Conservation (phyloP, 2,329 filamentous ascomycete species). For the Pyrenophora seminiperda region DNA sequence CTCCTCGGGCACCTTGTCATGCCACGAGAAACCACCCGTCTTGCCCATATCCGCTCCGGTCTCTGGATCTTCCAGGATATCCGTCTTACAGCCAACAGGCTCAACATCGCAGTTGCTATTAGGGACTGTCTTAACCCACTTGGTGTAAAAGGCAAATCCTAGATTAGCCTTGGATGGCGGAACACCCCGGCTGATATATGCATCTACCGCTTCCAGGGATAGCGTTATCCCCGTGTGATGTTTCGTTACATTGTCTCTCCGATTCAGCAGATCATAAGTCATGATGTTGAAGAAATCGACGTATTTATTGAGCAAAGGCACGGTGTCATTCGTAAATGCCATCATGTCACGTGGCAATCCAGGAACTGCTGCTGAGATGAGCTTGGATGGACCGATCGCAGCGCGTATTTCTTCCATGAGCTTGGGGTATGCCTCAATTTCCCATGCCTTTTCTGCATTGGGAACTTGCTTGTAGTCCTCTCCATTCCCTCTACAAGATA, state of each 20-base stretch:
- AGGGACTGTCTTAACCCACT: slow-evolving; percentile 64
- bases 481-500: slow-evolving; percentile 60
- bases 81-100: slow-evolving; percentile 65
- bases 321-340: slow-evolving; percentile 57
- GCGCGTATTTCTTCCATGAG: slow-evolving; percentile 66
- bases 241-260: slow-evolving; percentile 65
- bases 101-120: slow-evolving; percentile 52
- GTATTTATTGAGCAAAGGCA: slow-evolving; percentile 8
- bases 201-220: slow-evolving; percentile 62
- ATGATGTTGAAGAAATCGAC: slow-evolving; percentile 66
- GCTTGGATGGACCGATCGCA: slow-evolving; percentile 61
- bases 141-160: slow-evolving; percentile 71
- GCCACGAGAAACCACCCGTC: slow-evolving; percentile 61
- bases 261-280: slow-evolving; percentile 74
- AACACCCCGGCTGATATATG: slow-evolving; percentile 64
- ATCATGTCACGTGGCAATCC: slow-evolving; percentile 69
- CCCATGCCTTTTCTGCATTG: slow-evolving; percentile 63
- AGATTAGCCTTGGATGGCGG: slow-evolving; percentile 62
- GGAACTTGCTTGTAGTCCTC: slow-evolving; percentile 67
- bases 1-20: slow-evolving; percentile 44
- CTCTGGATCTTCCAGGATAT: slow-evolving; percentile 63
- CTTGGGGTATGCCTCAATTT: slow-evolving; percentile 66
- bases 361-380: slow-evolving; percentile 70
- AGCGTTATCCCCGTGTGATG: slow-evolving; percentile 67
- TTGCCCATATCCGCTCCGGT: slow-evolving; percentile 65